A percentile compares a stretch with the other conserved stretches of the same genome.
phyloP scores from a whole-genome alignment of 331 rosid species.

The Acacia pycnantha region DNA sequence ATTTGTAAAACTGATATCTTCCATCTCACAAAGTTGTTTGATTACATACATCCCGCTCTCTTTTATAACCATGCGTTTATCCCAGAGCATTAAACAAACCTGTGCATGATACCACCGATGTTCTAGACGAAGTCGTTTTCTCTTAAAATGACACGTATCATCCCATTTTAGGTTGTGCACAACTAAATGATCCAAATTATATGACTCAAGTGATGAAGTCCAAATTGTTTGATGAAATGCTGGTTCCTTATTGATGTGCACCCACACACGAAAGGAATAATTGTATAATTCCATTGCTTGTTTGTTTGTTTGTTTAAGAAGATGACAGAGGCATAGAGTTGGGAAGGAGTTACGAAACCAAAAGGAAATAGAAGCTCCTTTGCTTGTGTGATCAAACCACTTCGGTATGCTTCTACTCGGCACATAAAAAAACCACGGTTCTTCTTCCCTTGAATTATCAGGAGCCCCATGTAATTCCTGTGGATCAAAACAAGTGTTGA shows the following conservation, averaged over 20 bases:
- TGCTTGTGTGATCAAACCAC: too few relatives aligned
- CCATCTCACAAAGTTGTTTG: not conserved
- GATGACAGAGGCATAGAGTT: not conserved
- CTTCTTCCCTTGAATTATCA: too few relatives aligned
- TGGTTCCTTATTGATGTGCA: too few relatives aligned
- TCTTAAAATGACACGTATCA: not conserved
- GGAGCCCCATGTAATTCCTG: not conserved
- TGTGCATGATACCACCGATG: not conserved
- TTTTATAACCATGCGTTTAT: rapidly evolving
- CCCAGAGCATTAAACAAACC: too few relatives aligned
- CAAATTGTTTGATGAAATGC: rapidly evolving
- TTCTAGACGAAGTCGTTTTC: too few relatives aligned
- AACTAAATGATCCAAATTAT: not conserved
- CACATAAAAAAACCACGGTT: too few relatives aligned
- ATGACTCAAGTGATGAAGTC: too few relatives aligned
- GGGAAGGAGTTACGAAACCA: not conserved
- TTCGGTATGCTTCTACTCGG: too few relatives aligned
- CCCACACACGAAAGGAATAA: too few relatives aligned
- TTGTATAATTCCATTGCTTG: rapidly evolving
- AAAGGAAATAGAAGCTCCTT: not conserved
- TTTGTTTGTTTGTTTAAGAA: not conserved
- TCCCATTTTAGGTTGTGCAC: not conserved
- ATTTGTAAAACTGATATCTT: too few relatives aligned
- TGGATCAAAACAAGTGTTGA: not conserved
- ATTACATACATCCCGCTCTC: not conserved